phyloP scores from a whole-genome alignment of 164 flowering plant species.

The Pachysandra terminalis region DNA sequence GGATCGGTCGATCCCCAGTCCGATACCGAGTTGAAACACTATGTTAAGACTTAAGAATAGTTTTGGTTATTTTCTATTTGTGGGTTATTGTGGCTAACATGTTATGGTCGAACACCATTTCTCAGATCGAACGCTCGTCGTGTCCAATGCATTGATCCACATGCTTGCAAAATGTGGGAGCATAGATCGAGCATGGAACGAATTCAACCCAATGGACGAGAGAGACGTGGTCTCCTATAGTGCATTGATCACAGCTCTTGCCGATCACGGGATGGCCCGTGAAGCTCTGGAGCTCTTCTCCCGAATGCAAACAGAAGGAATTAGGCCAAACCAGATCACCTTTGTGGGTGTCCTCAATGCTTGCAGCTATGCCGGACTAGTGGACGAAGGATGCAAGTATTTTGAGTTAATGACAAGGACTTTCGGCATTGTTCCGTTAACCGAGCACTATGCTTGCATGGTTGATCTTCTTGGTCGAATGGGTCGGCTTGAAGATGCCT shows the following conservation, averaged over 20 bases:
- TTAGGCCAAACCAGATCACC: conserved; percentile 37
- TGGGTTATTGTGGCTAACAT: not conserved
- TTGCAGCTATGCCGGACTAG: conserved; percentile 43
- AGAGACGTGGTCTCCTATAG: conserved; percentile 38
- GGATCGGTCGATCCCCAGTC: too few relatives aligned
- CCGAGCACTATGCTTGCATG: conserved; percentile 44
- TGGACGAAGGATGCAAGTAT: conserved; percentile 35
- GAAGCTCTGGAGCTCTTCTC: conserved; percentile 38
- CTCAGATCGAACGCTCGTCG: conserved; percentile 25
- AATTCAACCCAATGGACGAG: conserved; percentile 31
- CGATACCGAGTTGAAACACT: too few relatives aligned
- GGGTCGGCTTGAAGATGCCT: conserved; percentile 33
- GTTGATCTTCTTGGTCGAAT: conserved; percentile 47
- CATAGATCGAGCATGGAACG: conserved; percentile 26
- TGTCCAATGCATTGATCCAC: conserved; percentile 44
- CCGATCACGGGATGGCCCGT: conserved; percentile 37
- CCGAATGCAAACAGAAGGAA: conserved; percentile 34
- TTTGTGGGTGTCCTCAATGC: conserved; percentile 40
- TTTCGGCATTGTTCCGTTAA: conserved; percentile 25
- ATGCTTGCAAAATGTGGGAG: conserved; percentile 46
- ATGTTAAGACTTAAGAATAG: too few relatives aligned
- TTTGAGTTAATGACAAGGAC: conserved; percentile 32
- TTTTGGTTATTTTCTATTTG: too few relatives aligned
- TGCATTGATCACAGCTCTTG: conserved; percentile 36
- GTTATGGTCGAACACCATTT: not conserved